Evolutionary conservation across 2,329 filamentous ascomycete genomes (phyloP), one percentile per base, ranked within the genome.

Genomic region (Teratosphaeriaceae sp.): DNA sequence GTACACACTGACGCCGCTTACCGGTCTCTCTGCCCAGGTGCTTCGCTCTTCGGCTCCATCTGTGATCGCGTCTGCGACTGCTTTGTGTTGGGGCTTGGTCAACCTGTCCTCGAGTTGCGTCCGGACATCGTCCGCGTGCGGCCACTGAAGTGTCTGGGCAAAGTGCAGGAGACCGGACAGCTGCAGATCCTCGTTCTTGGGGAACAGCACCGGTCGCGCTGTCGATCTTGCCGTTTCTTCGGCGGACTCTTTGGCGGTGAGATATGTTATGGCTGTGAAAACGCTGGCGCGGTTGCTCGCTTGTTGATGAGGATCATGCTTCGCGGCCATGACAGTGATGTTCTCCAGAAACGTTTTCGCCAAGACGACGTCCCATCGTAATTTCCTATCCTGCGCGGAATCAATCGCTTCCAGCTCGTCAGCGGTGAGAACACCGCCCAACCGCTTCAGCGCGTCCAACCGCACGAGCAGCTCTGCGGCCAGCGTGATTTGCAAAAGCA

Each of bases 331-430:
- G 13, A 74, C 64, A 15, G 63, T 55, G n/a, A 78, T 60, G 38
- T 71, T 75, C 33, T 75, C 69, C 23, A 77, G 58, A 39, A 78
- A 76, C 2, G 71, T 65, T 18, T 72, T 67, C 5, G 71, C 72
- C 15, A 74, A 63, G 2, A 79, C 64, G 19, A 79, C 57, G 56
- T 78, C 74, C 75, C 75, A 79, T 40, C 76, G 69, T 3, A 73
- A 63, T 51, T 79, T 78, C 4, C 64, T 61, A n/a, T 66, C 29
- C 22, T 27, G 18, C 63, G 63, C 36, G 70, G 65, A 40, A 75
- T 12, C 73, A 60, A 38, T 75, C 70, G 19, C 19, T 65, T 57
- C 1, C 18, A 15, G 31, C 12, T 50, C 31, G 19, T 44, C 24
- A 37, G 46, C 55, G 13, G 58, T 55, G 22, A 75, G 62, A 24